Conservation (phyloP, 495 filamentous ascomycete species). For the Cairneyella variabilis region DNA sequence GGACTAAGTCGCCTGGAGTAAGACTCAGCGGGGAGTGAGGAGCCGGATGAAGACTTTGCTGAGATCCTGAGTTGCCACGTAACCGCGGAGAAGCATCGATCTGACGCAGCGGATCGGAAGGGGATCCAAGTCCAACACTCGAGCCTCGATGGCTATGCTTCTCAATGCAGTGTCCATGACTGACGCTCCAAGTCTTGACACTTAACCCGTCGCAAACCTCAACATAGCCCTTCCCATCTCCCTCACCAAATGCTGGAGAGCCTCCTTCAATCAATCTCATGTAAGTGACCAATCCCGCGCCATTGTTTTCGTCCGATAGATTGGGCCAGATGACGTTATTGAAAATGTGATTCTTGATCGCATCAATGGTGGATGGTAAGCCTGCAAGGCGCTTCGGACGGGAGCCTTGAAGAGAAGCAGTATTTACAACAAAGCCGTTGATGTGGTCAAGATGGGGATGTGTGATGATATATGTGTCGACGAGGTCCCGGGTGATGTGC, state of each 20-base stretch:
- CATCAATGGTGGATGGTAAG: slow-evolving; percentile 77
- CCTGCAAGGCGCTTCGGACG: slow-evolving; percentile 81
- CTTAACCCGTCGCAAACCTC: slow-evolving; percentile 78
- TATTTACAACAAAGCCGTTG: slow-evolving; percentile 87
- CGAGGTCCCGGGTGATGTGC: slow-evolving; percentile 68
- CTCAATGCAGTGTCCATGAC: slow-evolving; percentile 84
- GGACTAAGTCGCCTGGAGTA: not conserved
- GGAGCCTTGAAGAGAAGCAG: slow-evolving; percentile 69
- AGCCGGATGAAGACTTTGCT: not conserved
- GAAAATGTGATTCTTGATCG: slow-evolving; percentile 91
- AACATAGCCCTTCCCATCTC: slow-evolving; percentile 72
- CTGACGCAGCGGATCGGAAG: not conserved
- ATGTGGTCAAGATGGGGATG: slow-evolving; percentile 95
- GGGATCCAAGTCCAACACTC: slow-evolving; percentile 23
- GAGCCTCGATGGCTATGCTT: slow-evolving; percentile 60
- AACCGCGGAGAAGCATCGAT: slow-evolving; percentile 6
- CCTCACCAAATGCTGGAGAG: slow-evolving; percentile 72
- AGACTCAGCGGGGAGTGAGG: not conserved
- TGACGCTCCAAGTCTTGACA: slow-evolving; percentile 74
- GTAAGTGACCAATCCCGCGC: slow-evolving; percentile 87
- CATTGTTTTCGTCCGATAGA: slow-evolving; percentile 91
- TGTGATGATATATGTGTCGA: slow-evolving; percentile 86
- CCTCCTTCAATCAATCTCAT: slow-evolving; percentile 85
- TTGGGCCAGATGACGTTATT: slow-evolving; percentile 99
- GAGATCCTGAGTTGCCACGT: not conserved